phyloP scores from a whole-genome alignment of 306 rosid genomes.

The Corylus avellana region DNA sequence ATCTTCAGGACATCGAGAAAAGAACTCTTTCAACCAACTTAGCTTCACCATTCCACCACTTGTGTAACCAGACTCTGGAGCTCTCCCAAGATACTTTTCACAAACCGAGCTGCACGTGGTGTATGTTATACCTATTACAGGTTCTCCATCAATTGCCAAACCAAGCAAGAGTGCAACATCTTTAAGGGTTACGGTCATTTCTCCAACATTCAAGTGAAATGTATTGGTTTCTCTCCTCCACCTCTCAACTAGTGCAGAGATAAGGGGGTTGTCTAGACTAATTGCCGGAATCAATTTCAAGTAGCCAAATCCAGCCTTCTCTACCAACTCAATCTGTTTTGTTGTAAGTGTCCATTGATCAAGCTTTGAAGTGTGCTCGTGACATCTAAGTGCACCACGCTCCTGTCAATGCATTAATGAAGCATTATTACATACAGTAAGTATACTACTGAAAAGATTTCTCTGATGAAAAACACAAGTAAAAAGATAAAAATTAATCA shows the following conservation, averaged over 20 bases:
- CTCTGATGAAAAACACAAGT: not conserved
- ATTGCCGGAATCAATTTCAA: constrained; percentile 92
- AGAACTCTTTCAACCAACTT: constrained; percentile 96
- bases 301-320: constrained; percentile 86
- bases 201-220: constrained; percentile 96
- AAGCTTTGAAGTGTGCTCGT: constrained; percentile 95
- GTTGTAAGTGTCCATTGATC: constrained; percentile 88
- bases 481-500: constrained; percentile 9
- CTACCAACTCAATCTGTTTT: constrained; percentile 78
- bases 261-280: constrained; percentile 95
- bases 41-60: constrained; percentile 99
- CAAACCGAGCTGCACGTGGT: constrained; percentile 84
- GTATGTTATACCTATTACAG: constrained; percentile 88
- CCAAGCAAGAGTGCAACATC: constrained; percentile 93
- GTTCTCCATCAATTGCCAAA: constrained; percentile 90
- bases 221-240: constrained; percentile 99
- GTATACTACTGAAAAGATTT: constrained; percentile 6
- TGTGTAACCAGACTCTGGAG: constrained; percentile 85
- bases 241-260: constrained; percentile 95
- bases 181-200: constrained; percentile 90
- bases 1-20: constrained; percentile 81
- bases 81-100: constrained; percentile 77
- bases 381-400: constrained; percentile 99
- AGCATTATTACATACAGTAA: constrained; percentile 12
- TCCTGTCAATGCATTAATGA: constrained; percentile 54